phyloP scores from a whole-genome alignment of 2,329 filamentous ascomycete genomes.

The Exophiala lecanii-corni region DNA sequence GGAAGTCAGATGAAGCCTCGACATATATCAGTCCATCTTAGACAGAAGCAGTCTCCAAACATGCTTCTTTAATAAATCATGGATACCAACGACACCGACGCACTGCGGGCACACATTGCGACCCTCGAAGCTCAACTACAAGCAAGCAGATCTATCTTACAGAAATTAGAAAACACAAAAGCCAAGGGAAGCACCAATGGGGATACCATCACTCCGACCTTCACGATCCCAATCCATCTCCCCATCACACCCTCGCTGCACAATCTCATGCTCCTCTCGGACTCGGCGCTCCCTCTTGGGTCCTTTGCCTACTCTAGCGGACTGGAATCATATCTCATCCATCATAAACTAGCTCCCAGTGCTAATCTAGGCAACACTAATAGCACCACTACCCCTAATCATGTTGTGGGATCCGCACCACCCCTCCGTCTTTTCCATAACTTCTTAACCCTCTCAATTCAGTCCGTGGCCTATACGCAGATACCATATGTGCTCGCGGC shows the following conservation, averaged over 20 bases:
- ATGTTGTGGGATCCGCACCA: no score
- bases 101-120: slow-evolving; percentile 31
- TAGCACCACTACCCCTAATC: slow-evolving; percentile 29
- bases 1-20: no score
- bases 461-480: slow-evolving; percentile 54
- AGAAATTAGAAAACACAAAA: slow-evolving; percentile 8
- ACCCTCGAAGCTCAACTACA: slow-evolving; percentile 46
- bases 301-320: slow-evolving; percentile 64
- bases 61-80: slow-evolving; percentile 9
- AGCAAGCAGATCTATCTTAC: slow-evolving; percentile 38
- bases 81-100: slow-evolving; percentile 17
- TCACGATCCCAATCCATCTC: slow-evolving; percentile 7
- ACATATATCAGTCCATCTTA: no score
- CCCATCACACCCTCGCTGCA: slow-evolving; percentile 22
- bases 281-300: slow-evolving; percentile 60
- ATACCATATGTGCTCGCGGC: slow-evolving; percentile 57
- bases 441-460: slow-evolving; percentile 55
- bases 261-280: slow-evolving; percentile 55
- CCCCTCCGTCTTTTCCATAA: slow-evolving; percentile 44
- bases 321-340: slow-evolving; percentile 60
- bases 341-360: slow-evolving; percentile 39
- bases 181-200: slow-evolving; percentile 2
- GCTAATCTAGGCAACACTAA: no score
- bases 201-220: not conserved
- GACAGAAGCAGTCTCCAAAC: no score